phyloP scores from a whole-genome alignment of 2,329 filamentous ascomycete genomes.

The Apiospora saccharicola region DNA sequence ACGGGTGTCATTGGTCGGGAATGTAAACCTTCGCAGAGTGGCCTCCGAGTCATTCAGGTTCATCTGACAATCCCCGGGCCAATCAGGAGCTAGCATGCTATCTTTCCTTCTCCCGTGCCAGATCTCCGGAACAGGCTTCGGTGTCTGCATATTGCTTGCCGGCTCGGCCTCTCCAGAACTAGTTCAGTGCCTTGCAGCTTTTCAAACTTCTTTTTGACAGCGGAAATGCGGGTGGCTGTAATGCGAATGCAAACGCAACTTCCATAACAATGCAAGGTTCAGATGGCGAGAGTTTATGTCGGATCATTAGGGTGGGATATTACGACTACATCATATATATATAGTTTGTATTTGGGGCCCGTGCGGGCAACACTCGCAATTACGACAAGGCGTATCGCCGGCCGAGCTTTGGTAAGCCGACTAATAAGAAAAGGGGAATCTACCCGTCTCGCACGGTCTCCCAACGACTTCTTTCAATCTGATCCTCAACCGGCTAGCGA shows the following conservation, averaged over 20 bases:
- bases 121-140: neutral
- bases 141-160: neutral
- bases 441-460: neutral
- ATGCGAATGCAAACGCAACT: neutral
- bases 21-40: neutral
- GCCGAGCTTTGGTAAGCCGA: neutral
- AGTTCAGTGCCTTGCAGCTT: neutral
- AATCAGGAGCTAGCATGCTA: too few species aligned
- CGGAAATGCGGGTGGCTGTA: neutral
- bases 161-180: neutral
- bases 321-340: too few species aligned
- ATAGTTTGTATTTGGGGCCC: too few species aligned
- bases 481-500: neutral
- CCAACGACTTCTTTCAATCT: neutral
- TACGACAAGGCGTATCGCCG: neutral
- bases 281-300: neutral
- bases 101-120: too few species aligned
- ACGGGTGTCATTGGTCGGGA: neutral
- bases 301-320: neutral
- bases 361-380: too few species aligned
- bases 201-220: too few species aligned
- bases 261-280: neutral
- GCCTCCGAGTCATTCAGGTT: neutral
- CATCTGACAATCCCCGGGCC: neutral
- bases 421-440: neutral